phyloP scores from a whole-genome alignment of 768 basidiomycete species.

The Mycena metata region DNA sequence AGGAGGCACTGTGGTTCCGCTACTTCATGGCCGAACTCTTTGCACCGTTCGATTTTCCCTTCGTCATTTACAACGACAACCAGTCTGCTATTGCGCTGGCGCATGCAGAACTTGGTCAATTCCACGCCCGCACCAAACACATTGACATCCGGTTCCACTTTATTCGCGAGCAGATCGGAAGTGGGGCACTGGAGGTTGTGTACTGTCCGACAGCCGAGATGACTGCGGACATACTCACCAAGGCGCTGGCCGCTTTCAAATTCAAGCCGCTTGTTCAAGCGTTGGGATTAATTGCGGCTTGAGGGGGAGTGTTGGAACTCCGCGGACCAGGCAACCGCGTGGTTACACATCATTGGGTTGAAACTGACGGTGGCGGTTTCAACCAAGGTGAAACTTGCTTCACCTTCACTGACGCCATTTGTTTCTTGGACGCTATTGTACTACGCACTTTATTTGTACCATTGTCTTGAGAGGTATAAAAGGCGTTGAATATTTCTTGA shows the following conservation, averaged over 20 bases:
- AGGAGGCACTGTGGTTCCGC: slow-evolving; percentile 46
- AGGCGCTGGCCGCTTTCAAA: slow-evolving; percentile 23
- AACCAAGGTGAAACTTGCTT: no score
- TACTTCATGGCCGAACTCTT: slow-evolving; percentile 41
- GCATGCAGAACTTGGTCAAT: slow-evolving; percentile 24
- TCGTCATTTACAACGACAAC: slow-evolving; percentile 27
- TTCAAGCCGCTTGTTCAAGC: slow-evolving; percentile 21
- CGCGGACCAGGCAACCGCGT: no score
- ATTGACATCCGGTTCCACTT: slow-evolving; percentile 30
- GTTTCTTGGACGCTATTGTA: no score
- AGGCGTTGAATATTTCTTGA: no score
- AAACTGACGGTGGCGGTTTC: no score
- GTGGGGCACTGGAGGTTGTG: slow-evolving; percentile 1
- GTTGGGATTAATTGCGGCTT: slow-evolving; percentile 27
- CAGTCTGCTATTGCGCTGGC: slow-evolving; percentile 23
- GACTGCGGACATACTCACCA: slow-evolving; percentile 28
- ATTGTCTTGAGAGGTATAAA: no score
- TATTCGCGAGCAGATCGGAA: slow-evolving; percentile 16
- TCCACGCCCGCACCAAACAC: slow-evolving; percentile 26
- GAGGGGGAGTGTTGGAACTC: slow-evolving; percentile 31
- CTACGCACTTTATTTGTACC: no score
- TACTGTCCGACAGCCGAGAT: slow-evolving; percentile 28
- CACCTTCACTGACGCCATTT: no score
- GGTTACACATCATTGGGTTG: neutral
- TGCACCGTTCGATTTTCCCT: slow-evolving; percentile 27